phyloP scores from a whole-genome alignment of 495 filamentous ascomycete genomes.

The Aspergillus ostianus region DNA sequence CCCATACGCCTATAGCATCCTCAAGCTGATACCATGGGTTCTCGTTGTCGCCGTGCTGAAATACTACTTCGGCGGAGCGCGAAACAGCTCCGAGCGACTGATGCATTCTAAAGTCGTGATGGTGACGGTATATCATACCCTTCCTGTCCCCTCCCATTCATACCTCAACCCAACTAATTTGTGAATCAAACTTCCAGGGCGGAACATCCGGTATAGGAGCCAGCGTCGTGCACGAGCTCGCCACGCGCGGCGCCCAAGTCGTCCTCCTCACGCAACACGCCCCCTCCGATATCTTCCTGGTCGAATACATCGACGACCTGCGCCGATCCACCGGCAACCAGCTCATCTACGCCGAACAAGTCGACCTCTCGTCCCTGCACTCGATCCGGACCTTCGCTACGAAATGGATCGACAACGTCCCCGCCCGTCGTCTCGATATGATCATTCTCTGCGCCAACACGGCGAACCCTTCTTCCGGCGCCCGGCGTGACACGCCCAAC shows the following conservation, averaged over 20 bases:
- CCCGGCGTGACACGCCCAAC: slow-evolving; percentile 60
- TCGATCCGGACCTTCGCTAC: slow-evolving; percentile 94
- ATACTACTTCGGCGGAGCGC: slow-evolving; percentile 71
- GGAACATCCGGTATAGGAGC: slow-evolving; percentile 94
- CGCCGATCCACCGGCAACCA: slow-evolving; percentile 77
- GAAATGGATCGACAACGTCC: slow-evolving; percentile 95
- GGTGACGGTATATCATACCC: slow-evolving; percentile 63
- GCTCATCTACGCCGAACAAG: slow-evolving; percentile 91
- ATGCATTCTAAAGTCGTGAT: slow-evolving; percentile 93
- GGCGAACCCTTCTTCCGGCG: slow-evolving; percentile 57
- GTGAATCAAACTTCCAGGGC: slow-evolving; percentile 50
- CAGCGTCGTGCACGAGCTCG: slow-evolving; percentile 68
- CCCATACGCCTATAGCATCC: slow-evolving; percentile 58
- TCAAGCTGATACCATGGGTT: slow-evolving; percentile 60
- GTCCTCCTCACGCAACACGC: slow-evolving; percentile 83
- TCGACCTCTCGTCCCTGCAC: slow-evolving; percentile 82
- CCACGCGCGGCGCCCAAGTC: slow-evolving; percentile 81
- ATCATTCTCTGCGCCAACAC: slow-evolving; percentile 81
- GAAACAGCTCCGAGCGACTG: slow-evolving; percentile 72
- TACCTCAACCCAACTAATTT: slow-evolving; percentile 9
- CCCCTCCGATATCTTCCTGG: slow-evolving; percentile 79
- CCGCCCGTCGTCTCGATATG: slow-evolving; percentile 89
- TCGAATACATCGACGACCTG: slow-evolving; percentile 88
- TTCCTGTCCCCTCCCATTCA: not conserved
- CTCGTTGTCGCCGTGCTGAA: slow-evolving; percentile 66